phyloP scores from a whole-genome alignment of 2,329 filamentous ascomycete species.

The Trichocomaceae sp. region DNA sequence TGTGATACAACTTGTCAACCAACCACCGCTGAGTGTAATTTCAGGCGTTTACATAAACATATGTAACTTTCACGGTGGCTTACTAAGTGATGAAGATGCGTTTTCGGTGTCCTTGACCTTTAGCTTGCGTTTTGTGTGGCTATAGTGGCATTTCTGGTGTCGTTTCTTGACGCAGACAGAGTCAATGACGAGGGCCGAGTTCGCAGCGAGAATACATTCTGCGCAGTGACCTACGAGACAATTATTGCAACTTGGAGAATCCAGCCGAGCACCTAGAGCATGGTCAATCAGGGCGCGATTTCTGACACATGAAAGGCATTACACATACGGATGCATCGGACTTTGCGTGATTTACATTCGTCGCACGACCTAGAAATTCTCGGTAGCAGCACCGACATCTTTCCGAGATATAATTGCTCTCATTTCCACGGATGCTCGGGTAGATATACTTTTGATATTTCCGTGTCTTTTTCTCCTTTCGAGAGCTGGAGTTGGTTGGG shows the following conservation, averaged over 20 bases:
- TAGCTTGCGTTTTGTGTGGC: conserved; percentile 17
- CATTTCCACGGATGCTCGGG: neutral
- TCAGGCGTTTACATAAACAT: neutral
- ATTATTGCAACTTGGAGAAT: conserved; percentile 19
- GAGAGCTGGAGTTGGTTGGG: too few species aligned
- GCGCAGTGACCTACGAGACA: conserved; percentile 21
- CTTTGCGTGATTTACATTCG: conserved; percentile 37
- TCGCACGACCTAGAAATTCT: conserved; percentile 28
- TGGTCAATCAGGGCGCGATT: neutral
- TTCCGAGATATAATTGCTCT: neutral
- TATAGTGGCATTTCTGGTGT: conserved; percentile 20
- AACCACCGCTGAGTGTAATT: neutral
- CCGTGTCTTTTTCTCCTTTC: too few species aligned
- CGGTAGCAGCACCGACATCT: conserved; percentile 12
- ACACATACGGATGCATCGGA: conserved; percentile 33
- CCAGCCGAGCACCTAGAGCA: conserved; percentile 4
- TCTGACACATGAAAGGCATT: neutral
- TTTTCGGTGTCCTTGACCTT: conserved; percentile 9
- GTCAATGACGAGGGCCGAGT: neutral
- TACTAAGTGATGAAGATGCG: neutral
- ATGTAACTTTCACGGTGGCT: neutral
- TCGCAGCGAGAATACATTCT: neutral
- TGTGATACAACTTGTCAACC: neutral
- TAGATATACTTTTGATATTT: too few species aligned
- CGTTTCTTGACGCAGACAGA: conserved; percentile 16